A percentile compares a stretch with the other conserved stretches of the same genome.
These are phyloP conservation scores for Colletotrichum sp. DNA, from an alignment of 2,329 filamentous ascomycete species.

Conservation along the genomic window DNA sequence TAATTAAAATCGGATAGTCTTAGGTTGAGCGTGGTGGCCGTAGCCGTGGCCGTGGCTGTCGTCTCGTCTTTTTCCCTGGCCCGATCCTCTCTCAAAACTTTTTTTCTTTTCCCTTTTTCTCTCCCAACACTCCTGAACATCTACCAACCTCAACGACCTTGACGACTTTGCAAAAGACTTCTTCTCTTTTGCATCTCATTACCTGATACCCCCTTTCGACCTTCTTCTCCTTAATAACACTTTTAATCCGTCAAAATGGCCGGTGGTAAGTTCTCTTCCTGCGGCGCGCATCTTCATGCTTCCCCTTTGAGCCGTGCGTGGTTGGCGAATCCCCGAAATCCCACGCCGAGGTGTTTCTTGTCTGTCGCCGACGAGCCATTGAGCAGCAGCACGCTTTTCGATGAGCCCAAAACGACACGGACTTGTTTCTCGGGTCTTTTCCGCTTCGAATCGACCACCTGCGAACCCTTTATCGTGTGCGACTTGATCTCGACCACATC, in stretches of 20 bases:
- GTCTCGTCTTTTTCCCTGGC: slow-evolving; percentile 28
- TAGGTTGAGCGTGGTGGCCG: slow-evolving; percentile 12
- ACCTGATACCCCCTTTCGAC: slow-evolving; percentile 28
- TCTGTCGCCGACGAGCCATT: slow-evolving; percentile 7
- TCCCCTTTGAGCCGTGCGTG: background rate
- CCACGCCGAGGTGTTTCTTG: background rate
- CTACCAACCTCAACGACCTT: slow-evolving; percentile 11
- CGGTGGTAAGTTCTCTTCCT: slow-evolving; percentile 44
- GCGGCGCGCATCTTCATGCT: background rate
- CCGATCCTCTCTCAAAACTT: slow-evolving; percentile 24
- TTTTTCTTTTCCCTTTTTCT: slow-evolving; percentile 16
- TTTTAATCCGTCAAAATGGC: slow-evolving; percentile 41
- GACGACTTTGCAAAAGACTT: slow-evolving; percentile 22
- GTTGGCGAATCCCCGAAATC: slow-evolving; percentile 4
- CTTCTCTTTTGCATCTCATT: slow-evolving; percentile 20
- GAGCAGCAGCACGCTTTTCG: background rate
- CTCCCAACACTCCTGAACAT: background rate
- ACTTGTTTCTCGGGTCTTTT: background rate
- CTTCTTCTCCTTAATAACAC: slow-evolving; percentile 10
- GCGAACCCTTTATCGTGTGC: background rate
- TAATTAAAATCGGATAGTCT: slow-evolving; percentile 42
- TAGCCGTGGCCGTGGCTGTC: background rate
- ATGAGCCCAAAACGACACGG: background rate
- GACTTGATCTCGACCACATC: background rate
- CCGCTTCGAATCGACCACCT: background rate